These are phyloP conservation scores for Aspergillaceae sp. DNA, from an alignment of 2,329 filamentous ascomycete genomes.

Conservation along the genomic window DNA sequence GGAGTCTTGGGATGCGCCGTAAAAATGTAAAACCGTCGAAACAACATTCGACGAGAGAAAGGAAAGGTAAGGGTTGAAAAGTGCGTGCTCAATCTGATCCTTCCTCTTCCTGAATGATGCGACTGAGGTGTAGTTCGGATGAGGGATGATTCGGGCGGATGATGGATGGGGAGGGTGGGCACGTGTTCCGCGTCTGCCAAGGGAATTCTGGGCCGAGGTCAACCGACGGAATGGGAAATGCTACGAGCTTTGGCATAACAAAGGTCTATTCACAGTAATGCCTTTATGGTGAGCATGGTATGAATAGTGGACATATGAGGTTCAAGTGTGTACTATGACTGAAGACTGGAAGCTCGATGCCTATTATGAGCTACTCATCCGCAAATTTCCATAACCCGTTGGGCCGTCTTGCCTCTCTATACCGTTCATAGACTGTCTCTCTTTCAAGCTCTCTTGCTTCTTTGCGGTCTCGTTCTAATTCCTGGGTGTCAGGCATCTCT, in stretches of 20 bases:
- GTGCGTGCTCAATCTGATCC: background rate
- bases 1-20: background rate
- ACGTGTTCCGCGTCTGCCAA: constrained; percentile 23
- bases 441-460: constrained; percentile 57
- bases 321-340: no score
- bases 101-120: no score
- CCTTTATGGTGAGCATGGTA: no score
- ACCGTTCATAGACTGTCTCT: constrained; percentile 60
- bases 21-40: background rate
- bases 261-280: no score
- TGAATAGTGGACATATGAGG: no score
- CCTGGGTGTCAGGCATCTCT: constrained; percentile 84
- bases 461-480: constrained; percentile 56
- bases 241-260: background rate
- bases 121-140: background rate
- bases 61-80: background rate
- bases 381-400: constrained; percentile 71
- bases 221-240: background rate
- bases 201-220: constrained; percentile 17
- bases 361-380: constrained; percentile 54
- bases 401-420: constrained; percentile 70
- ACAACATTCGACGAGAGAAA: background rate
- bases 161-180: constrained; percentile 5
- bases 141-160: background rate
- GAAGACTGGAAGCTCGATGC: background rate